A percentile compares a stretch with the other conserved stretches of the same genome.
Evolutionary conservation across 2,329 filamentous ascomycete genomes (phyloP).

Genomic region (Epichloe baconii): DNA sequence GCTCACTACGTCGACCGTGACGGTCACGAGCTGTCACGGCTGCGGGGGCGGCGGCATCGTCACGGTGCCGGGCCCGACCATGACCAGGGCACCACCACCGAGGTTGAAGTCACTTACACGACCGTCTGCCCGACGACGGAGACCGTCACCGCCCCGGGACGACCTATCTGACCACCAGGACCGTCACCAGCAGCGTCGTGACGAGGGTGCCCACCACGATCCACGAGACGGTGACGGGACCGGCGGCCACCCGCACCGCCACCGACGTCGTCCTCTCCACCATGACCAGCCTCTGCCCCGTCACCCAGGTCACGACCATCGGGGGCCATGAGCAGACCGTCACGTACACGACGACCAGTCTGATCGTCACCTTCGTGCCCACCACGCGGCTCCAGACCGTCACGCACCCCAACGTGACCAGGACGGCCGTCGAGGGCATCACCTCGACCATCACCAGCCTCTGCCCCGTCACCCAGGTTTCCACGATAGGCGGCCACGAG

Average conservation of each 20-base stretch:
- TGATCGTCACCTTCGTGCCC: constrained; percentile 15
- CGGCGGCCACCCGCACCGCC: constrained; percentile 18
- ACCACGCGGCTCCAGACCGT: constrained; percentile 19
- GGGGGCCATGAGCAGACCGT: constrained; percentile 5
- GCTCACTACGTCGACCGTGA: constrained; percentile 30
- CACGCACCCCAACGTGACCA: constrained; percentile 14
- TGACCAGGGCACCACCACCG: constrained; percentile 18
- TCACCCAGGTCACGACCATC: constrained; percentile 17
- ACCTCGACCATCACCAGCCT: constrained; percentile 29
- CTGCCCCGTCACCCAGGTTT: constrained; percentile 26
- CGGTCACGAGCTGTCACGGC: constrained; percentile 26
- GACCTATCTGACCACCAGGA: constrained; percentile 17
- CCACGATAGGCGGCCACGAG: constrained; percentile 14
- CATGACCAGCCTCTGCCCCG: constrained; percentile 28
- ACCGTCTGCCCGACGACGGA: constrained; percentile 22
- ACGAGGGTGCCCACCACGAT: constrained; percentile 18
- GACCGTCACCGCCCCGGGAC: constrained; percentile 22
- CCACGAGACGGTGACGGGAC: constrained; percentile 17
- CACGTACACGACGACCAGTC: constrained; percentile 13
- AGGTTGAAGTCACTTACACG: constrained; percentile 26
- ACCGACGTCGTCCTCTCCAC: constrained; percentile 23
- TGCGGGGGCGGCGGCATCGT: constrained; percentile 21
- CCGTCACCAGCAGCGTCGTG: constrained; percentile 14
- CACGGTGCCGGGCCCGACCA: constrained; percentile 23
- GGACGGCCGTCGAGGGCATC: constrained; percentile 20